Conservation (phyloP, 495 filamentous ascomycete genomes). For the Bombardia bombarda region DNA sequence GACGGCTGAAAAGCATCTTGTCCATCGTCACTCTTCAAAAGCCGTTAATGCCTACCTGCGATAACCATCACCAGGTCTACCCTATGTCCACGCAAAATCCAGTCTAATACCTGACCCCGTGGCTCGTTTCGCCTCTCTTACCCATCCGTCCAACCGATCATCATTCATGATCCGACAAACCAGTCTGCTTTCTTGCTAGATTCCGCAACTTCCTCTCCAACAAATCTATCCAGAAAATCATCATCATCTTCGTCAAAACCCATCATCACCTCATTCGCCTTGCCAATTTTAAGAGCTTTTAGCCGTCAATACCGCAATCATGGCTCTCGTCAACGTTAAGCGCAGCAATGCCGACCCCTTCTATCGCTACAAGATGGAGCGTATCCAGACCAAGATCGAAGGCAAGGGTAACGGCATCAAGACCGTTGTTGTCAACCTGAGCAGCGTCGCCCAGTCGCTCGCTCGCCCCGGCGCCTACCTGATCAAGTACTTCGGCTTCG, state of each 20-base stretch:
- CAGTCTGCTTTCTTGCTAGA: constrained; percentile 23
- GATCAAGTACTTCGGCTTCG: constrained; percentile 99
- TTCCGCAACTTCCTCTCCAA: neutral
- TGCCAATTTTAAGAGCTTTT: constrained; percentile 8
- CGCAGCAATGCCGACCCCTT: constrained; percentile 97
- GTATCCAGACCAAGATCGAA: constrained; percentile 96
- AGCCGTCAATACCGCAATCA: constrained; percentile 34
- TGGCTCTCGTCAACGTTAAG: constrained; percentile 86
- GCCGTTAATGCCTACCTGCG: constrained; percentile 49
- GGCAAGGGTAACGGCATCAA: constrained; percentile 99
- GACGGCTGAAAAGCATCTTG: constrained; percentile 63
- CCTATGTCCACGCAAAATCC: constrained; percentile 45
- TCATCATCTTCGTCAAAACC: neutral
- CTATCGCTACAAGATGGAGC: constrained; percentile 99
- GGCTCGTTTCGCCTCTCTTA: constrained; percentile 21
- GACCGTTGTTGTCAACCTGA: constrained; percentile 93
- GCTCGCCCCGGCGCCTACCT: constrained; percentile 88
- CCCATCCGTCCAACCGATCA: constrained; percentile 6
- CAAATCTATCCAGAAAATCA: neutral
- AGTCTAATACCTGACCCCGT: constrained; percentile 37
- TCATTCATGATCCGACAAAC: constrained; percentile 9
- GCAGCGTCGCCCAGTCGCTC: constrained; percentile 87
- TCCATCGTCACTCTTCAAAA: constrained; percentile 23
- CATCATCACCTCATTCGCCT: constrained; percentile 8
- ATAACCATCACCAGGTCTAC: constrained; percentile 32